These are phyloP conservation scores for Botrytis cinerea DNA, from an alignment of 2,329 filamentous ascomycete species.

Conservation along the genomic window DNA sequence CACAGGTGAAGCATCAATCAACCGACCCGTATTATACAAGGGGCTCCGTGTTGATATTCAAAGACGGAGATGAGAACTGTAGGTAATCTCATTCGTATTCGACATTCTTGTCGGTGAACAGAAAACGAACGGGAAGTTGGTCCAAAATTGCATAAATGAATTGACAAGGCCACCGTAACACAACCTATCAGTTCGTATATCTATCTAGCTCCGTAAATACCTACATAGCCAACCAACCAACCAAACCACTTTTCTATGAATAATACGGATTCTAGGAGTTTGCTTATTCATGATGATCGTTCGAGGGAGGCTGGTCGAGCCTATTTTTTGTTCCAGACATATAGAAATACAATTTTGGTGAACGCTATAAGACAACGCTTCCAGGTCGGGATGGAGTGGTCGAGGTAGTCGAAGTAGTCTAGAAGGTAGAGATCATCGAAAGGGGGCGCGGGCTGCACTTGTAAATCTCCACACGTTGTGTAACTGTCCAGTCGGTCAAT, in stretches of 20 bases:
- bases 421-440: not conserved
- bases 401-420: not conserved
- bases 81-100: too few relatives aligned
- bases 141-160: not conserved
- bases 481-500: not conserved
- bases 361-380: not conserved
- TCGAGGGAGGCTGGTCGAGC: not conserved
- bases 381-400: not conserved
- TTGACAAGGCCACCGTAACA: not conserved
- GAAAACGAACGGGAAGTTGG: not conserved
- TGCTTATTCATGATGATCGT: not conserved
- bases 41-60: not conserved
- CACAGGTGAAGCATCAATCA: not conserved
- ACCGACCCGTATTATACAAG: not conserved
- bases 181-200: not conserved
- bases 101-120: not conserved
- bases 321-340: not conserved
- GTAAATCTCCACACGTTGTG: not conserved
- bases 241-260: not conserved
- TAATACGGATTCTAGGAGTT: not conserved
- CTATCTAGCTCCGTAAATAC: not conserved
- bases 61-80: not conserved
- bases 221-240: not conserved
- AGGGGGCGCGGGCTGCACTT: not conserved
- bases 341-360: not conserved